Percentiles rank a stretch among this genome's conserved stretches.
Conservation (phyloP, 208 protist species). For the Wallacemonas sp. region DNA sequence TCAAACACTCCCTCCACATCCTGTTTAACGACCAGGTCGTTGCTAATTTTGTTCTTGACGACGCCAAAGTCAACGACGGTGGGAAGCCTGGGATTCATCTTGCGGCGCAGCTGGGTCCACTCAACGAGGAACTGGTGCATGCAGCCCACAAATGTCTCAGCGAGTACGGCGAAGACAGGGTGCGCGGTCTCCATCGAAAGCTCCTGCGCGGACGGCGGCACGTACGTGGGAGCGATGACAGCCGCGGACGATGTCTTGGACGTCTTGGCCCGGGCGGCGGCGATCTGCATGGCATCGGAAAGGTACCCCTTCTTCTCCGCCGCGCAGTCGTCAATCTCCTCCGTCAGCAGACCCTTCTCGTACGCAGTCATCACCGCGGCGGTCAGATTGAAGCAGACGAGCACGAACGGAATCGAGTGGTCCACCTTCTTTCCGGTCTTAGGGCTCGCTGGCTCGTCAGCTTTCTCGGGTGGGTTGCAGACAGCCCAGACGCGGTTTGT, state of each 20-base stretch:
- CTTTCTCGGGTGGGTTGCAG: slow-evolving; percentile 32
- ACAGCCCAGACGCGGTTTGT: slow-evolving; percentile 48
- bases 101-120: slow-evolving; percentile 30
- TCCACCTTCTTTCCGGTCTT: background rate
- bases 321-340: slow-evolving; percentile 12
- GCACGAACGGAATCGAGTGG: slow-evolving; percentile 63
- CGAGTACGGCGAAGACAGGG: slow-evolving; percentile 31
- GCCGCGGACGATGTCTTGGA: slow-evolving; percentile 7
- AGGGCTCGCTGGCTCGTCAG: background rate
- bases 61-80: slow-evolving; percentile 39
- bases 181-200: background rate
- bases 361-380: slow-evolving; percentile 51
- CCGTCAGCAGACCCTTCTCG: slow-evolving; percentile 27
- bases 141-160: slow-evolving; percentile 42
- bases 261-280: slow-evolving; percentile 2
- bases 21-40: slow-evolving; percentile 26
- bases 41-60: slow-evolving; percentile 26
- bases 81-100: slow-evolving; percentile 20
- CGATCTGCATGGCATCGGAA: background rate
- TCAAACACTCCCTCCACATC: slow-evolving; percentile 7
- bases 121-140: slow-evolving; percentile 38
- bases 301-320: slow-evolving; percentile 1
- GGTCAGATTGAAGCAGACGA: slow-evolving; percentile 78
- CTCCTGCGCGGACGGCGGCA: background rate
- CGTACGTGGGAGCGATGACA: slow-evolving; percentile 4